phyloP scores from a whole-genome alignment of 1,284 basidiomycete genomes.

The Amylostereum chailletii region DNA sequence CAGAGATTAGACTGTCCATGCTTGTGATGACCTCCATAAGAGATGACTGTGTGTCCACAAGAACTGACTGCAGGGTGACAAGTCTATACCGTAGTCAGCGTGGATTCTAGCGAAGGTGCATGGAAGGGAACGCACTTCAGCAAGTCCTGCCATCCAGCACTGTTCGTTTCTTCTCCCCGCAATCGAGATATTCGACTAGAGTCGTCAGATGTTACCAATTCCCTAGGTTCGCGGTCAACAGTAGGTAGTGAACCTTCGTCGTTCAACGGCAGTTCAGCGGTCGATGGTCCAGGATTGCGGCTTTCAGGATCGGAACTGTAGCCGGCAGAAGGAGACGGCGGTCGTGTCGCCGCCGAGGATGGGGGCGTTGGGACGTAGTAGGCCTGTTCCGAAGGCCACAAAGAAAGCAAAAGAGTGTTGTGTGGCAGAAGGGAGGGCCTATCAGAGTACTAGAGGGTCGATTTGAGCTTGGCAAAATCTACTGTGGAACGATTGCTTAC shows the following conservation, averaged over 20 bases:
- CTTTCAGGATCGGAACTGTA: conserved; percentile 66
- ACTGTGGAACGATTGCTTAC: conserved; percentile 30
- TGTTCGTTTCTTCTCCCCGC: conserved; percentile 23
- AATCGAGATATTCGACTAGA: background rate
- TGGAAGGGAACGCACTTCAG: conserved; percentile 42
- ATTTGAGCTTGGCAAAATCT: conserved; percentile 4
- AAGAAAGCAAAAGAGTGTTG: conserved; percentile 62
- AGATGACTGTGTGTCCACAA: conserved; percentile 58
- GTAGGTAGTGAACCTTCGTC: too few species aligned
- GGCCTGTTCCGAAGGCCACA: conserved; percentile 47
- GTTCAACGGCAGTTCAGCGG: too few species aligned
- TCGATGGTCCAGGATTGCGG: conserved; percentile 2
- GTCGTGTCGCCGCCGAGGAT: conserved; percentile 30
- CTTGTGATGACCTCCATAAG: conserved; percentile 44
- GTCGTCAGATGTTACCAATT: too few species aligned
- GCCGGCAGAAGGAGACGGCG: conserved; percentile 40
- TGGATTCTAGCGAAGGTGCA: background rate
- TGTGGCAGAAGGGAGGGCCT: conserved; percentile 50
- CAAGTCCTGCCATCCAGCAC: conserved; percentile 59
- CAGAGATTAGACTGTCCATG: conserved; percentile 42
- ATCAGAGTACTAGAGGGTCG: conserved; percentile 28
- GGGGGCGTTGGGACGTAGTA: conserved; percentile 47
- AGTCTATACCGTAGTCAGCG: conserved; percentile 35
- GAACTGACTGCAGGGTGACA: conserved; percentile 58
- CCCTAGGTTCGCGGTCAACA: too few species aligned